Percentiles rank a stretch among this genome's conserved stretches.
These are phyloP conservation scores for Curvularia hawaiiensis DNA, from an alignment of 2,329 filamentous ascomycete species.

Conservation along the genomic window DNA sequence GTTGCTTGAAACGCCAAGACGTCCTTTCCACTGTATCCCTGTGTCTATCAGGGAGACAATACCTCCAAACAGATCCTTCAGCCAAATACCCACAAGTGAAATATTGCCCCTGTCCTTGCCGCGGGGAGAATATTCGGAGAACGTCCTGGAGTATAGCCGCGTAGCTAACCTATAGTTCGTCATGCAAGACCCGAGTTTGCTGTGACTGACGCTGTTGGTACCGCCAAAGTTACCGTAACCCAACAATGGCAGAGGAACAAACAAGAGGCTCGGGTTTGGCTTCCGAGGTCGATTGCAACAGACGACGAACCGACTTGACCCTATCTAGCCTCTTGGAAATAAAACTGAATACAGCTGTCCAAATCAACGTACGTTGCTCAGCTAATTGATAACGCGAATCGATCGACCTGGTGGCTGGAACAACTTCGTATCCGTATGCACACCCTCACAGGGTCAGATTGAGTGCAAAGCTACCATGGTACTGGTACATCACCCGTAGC, in stretches of 20 bases:
- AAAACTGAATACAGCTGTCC: not conserved
- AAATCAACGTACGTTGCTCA: not conserved
- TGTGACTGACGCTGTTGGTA: not conserved
- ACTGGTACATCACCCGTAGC: not conserved
- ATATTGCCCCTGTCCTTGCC: constrained; percentile 7
- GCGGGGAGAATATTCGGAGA: constrained; percentile 3
- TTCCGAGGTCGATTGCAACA: not conserved
- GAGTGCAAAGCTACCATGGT: not conserved
- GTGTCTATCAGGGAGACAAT: constrained; percentile 13
- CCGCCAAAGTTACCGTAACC: not conserved
- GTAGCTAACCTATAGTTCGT: constrained; percentile 1
- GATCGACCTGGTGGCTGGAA: not conserved
- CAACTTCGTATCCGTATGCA: too few relatives aligned
- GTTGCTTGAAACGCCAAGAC: constrained; percentile 17
- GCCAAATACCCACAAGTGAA: constrained; percentile 5
- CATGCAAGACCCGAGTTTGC: not conserved
- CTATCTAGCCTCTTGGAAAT: not conserved
- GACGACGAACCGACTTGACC: not conserved
- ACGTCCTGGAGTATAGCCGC: constrained; percentile 1
- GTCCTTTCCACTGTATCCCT: constrained; percentile 7
- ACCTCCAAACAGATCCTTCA: constrained; percentile 8
- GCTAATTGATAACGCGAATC: not conserved
- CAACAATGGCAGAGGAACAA: not conserved
- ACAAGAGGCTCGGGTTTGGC: not conserved
- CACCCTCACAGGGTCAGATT: not conserved